Evolutionary conservation across 441 rosid genomes (phyloP).

Genomic region (Lagerstroemia fauriei): DNA sequence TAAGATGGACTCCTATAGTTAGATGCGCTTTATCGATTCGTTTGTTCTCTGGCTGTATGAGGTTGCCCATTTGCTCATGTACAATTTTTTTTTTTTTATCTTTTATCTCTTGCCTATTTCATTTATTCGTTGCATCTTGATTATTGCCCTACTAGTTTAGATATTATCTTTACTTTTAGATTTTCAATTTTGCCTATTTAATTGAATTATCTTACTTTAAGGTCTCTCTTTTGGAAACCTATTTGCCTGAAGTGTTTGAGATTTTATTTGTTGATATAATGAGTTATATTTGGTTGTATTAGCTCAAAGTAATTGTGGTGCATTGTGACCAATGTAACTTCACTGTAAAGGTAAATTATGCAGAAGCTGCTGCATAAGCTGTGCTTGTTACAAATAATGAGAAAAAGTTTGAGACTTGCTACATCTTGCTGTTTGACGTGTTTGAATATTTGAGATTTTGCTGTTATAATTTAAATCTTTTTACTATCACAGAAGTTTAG

Average conservation of each 20-base stretch:
- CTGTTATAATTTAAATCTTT: background rate
- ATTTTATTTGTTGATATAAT: conserved; percentile 24
- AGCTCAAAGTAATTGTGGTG: conserved; percentile 85
- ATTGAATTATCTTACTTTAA: no score
- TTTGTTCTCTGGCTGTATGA: no score
- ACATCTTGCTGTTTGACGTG: background rate
- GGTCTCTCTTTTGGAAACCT: conserved; percentile 44
- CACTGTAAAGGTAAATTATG: conserved; percentile 80
- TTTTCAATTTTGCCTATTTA: no score
- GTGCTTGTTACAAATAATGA: conserved; percentile 81
- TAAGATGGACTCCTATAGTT: no score
- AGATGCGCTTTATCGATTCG: no score
- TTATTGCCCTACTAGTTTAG: no score
- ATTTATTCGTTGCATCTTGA: no score
- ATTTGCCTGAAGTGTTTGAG: conserved; percentile 3
- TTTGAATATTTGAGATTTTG: background rate
- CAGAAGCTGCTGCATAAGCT: conserved; percentile 90
- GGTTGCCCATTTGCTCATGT: no score
- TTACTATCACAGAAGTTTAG: conserved; percentile 8
- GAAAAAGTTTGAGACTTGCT: conserved; percentile 53
- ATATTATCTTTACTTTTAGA: no score
- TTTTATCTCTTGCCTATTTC: no score
- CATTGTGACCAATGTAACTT: conserved; percentile 84
- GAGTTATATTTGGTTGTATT: conserved; percentile 30
- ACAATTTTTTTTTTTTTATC: no score